Percentiles rank a stretch among this genome's conserved stretches.
These are phyloP conservation scores for Verbascum thapsus DNA, from an alignment of 257 asterid genomes.

Conservation along the genomic window DNA sequence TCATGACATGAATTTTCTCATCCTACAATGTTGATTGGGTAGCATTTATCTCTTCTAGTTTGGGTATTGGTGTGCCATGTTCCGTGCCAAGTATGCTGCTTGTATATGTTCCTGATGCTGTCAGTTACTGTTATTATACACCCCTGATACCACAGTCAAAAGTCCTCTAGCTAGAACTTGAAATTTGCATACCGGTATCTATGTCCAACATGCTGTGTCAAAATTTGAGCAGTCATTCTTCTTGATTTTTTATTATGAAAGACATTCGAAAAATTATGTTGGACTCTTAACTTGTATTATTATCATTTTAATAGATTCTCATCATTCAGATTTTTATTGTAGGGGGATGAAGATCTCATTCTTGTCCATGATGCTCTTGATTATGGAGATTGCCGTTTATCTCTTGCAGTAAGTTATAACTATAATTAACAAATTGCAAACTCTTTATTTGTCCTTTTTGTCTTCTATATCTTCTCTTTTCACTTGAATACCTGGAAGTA, in stretches of 20 bases:
- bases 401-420: slow-evolving; percentile 74
- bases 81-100: too few species aligned
- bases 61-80: too few species aligned
- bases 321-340: slow-evolving; percentile 31
- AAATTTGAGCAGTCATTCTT: too few species aligned
- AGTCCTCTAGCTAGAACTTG: too few species aligned
- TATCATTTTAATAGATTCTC: slow-evolving; percentile 16
- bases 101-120: too few species aligned
- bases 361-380: slow-evolving; percentile 87
- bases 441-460: background rate
- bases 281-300: slow-evolving; percentile 3
- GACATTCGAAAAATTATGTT: background rate
- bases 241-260: background rate
- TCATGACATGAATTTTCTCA: too few species aligned
- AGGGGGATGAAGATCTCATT: slow-evolving; percentile 93
- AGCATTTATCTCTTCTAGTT: too few species aligned
- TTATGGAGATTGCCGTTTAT: slow-evolving; percentile 91
- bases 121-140: too few species aligned
- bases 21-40: too few species aligned
- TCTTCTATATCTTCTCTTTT: slow-evolving; percentile 5
- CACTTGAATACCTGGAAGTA: slow-evolving; percentile 23
- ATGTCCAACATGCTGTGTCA: too few species aligned
- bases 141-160: too few species aligned
- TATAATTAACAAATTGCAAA: slow-evolving; percentile 3
- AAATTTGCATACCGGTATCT: too few species aligned